These are phyloP conservation scores for Pythium scleroteichum DNA, from an alignment of 352 stramenopile genomes.

Conservation along the genomic window DNA sequence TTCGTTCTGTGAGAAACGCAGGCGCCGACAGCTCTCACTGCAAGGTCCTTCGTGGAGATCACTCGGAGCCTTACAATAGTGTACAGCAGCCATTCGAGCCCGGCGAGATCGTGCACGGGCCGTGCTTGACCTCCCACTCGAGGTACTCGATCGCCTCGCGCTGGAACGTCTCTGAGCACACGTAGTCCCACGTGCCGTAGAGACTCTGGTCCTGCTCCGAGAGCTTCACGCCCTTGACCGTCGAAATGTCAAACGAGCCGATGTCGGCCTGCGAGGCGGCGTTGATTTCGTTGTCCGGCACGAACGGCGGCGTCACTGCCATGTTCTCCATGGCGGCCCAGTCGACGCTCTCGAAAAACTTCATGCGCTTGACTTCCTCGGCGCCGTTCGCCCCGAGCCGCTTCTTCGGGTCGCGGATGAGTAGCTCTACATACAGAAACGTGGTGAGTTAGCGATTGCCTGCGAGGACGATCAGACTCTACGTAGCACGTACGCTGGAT, in stretches of 20 bases:
- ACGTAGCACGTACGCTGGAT: slow-evolving; percentile 59
- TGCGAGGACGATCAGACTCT: too few species aligned
- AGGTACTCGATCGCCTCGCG: slow-evolving; percentile 81
- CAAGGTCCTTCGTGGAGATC: too few species aligned
- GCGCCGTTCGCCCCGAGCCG: slow-evolving; percentile 68
- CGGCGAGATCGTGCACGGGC: slow-evolving; percentile 61
- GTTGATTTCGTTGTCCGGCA: slow-evolving; percentile 86
- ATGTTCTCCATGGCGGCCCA: slow-evolving; percentile 77
- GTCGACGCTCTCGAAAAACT: slow-evolving; percentile 78
- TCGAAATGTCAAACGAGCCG: slow-evolving; percentile 72
- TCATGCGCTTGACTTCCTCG: slow-evolving; percentile 77
- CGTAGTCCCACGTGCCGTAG: slow-evolving; percentile 73
- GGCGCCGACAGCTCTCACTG: too few species aligned
- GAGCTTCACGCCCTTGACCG: slow-evolving; percentile 72
- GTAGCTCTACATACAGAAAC: slow-evolving; percentile 70
- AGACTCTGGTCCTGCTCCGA: slow-evolving; percentile 67
- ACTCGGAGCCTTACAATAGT: slow-evolving; percentile 46
- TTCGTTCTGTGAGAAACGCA: too few species aligned
- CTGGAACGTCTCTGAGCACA: slow-evolving; percentile 79
- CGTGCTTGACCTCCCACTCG: slow-evolving; percentile 80
- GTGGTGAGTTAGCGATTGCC: too few species aligned
- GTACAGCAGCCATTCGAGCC: slow-evolving; percentile 69
- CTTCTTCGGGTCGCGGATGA: slow-evolving; percentile 74
- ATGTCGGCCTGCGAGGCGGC: slow-evolving; percentile 81
- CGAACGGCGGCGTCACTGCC: slow-evolving; percentile 65